Percentiles rank a stretch among this genome's conserved stretches.
phyloP scores from a whole-genome alignment of 345 rosid genomes.

The Passiflora organensis region DNA sequence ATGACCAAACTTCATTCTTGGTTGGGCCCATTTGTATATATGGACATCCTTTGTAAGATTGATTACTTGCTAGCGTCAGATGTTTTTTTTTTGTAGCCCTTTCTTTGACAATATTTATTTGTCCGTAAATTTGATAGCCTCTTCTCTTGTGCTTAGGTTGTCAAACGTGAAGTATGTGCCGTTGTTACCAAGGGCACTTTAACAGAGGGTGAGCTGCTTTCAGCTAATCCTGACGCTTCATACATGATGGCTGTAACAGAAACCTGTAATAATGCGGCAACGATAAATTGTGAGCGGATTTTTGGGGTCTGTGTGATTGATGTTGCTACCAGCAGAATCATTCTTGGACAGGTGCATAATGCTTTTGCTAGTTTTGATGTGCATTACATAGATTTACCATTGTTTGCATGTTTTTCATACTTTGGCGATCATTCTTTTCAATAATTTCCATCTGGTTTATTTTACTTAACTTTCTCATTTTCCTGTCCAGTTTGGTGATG shows the following conservation, averaged over 20 bases:
- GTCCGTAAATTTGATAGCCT: background rate
- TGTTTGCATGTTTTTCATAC: background rate
- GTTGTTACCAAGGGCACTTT: conserved; percentile 89
- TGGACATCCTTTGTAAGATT: background rate
- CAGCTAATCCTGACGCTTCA: conserved; percentile 86
- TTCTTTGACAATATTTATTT: background rate
- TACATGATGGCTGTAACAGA: conserved; percentile 83
- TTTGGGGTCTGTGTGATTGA: conserved; percentile 88
- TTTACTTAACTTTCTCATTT: conserved; percentile 10
- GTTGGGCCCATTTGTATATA: background rate
- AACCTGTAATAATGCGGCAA: conserved; percentile 28
- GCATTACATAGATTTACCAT: background rate
- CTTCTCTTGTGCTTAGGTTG: conserved; percentile 56
- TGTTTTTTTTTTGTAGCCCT: background rate
- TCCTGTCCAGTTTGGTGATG: conserved; percentile 68
- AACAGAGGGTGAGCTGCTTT: conserved; percentile 82
- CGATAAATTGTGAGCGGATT: conserved; percentile 34
- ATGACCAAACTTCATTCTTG: background rate
- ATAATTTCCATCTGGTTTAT: background rate
- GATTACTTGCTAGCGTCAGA: background rate
- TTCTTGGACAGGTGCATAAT: conserved; percentile 73
- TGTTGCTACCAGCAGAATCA: conserved; percentile 78
- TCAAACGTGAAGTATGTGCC: conserved; percentile 93
- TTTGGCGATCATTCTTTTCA: background rate
- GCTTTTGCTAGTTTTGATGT: conserved; percentile 5